phyloP scores from a whole-genome alignment of 2,329 filamentous ascomycete species.

The Clarireedia homoeocarpa region DNA sequence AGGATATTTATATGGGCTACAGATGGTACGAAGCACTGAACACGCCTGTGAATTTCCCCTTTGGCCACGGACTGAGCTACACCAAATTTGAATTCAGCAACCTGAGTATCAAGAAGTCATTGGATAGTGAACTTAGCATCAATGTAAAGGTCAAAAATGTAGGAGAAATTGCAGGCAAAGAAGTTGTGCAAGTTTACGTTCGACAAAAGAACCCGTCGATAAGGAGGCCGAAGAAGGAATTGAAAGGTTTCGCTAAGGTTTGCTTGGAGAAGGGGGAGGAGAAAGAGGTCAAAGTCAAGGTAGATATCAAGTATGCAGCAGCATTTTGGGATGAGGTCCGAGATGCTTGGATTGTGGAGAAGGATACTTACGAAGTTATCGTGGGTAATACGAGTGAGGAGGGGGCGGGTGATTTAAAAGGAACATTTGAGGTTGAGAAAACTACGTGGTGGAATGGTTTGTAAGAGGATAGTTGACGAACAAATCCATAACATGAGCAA shows the following conservation, averaged over 20 bases:
- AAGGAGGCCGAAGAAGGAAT: slow-evolving; percentile 48
- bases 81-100: slow-evolving; percentile 49
- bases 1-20: slow-evolving; percentile 77
- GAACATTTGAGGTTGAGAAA: slow-evolving; percentile 48
- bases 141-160: slow-evolving; percentile 40
- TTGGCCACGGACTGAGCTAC: slow-evolving; percentile 73
- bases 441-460: slow-evolving; percentile 62
- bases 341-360: slow-evolving; percentile 33
- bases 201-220: slow-evolving; percentile 42
- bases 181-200: slow-evolving; percentile 52
- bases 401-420: slow-evolving; percentile 41
- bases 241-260: slow-evolving; percentile 60
- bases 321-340: slow-evolving; percentile 37
- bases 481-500: too few species aligned
- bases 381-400: slow-evolving; percentile 33
- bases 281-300: slow-evolving; percentile 46
- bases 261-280: slow-evolving; percentile 51
- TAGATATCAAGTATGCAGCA: slow-evolving; percentile 34
- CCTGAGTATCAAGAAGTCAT: not conserved
- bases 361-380: slow-evolving; percentile 32
- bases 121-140: not conserved
- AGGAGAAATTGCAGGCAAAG: slow-evolving; percentile 44
- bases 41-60: slow-evolving; percentile 61
- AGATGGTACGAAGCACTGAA: slow-evolving; percentile 69
- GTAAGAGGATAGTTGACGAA: slow-evolving; percentile 24